Conservation (phyloP, 208 protist genomes). For the Acanthamoeba sp. region DNA sequence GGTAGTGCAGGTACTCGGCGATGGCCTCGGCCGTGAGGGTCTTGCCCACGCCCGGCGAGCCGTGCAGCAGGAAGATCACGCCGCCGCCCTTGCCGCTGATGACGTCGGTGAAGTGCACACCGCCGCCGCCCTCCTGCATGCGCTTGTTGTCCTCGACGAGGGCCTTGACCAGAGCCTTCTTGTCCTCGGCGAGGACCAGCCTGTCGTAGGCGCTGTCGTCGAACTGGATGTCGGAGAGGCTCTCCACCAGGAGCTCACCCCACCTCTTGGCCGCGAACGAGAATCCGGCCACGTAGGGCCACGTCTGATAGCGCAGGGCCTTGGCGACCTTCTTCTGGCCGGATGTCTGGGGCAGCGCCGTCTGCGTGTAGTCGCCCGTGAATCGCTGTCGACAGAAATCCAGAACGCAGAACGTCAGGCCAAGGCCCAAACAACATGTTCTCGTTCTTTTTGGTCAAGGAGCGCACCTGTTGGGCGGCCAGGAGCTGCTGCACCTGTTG, state of each 20-base stretch:
- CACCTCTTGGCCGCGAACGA: slow-evolving; percentile 59
- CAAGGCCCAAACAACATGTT: too few relatives aligned
- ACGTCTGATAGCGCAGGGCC: neutral
- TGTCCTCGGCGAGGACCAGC: slow-evolving; percentile 57
- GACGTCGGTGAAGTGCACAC: neutral
- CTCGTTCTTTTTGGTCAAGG: too few relatives aligned
- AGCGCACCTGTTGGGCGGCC: neutral
- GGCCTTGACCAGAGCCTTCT: slow-evolving; percentile 61
- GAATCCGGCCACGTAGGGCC: slow-evolving; percentile 69
- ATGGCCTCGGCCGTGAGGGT: slow-evolving; percentile 87
- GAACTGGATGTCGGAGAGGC: slow-evolving; percentile 53
- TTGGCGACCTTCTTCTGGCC: slow-evolving; percentile 3
- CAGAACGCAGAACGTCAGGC: too few relatives aligned
- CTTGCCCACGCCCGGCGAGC: slow-evolving; percentile 85
- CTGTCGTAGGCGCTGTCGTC: slow-evolving; percentile 67
- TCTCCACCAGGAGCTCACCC: slow-evolving; percentile 72
- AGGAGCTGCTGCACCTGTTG: slow-evolving; percentile 58
- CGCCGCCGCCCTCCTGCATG: neutral
- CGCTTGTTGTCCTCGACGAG: slow-evolving; percentile 72
- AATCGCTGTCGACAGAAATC: neutral
- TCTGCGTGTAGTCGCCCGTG: slow-evolving; percentile 42
- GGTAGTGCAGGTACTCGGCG: slow-evolving; percentile 83
- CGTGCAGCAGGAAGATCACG: slow-evolving; percentile 86
- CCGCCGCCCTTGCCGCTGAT: slow-evolving; percentile 68
- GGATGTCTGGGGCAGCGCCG: neutral